phyloP scores from a whole-genome alignment of 2,329 filamentous ascomycete genomes.

The Metarhizium album region DNA sequence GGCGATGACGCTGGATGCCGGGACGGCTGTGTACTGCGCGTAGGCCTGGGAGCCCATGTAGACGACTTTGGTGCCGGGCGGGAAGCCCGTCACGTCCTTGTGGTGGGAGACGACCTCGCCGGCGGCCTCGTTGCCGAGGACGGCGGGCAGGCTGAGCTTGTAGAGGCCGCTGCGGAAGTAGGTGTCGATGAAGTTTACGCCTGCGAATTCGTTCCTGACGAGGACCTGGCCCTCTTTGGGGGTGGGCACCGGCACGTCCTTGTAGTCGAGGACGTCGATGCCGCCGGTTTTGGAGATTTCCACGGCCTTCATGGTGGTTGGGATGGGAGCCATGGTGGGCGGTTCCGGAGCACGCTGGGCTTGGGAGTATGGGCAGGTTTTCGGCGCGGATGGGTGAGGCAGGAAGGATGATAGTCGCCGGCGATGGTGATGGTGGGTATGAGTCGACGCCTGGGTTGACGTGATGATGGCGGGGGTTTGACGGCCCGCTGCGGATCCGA shows the following conservation, averaged over 20 bases:
- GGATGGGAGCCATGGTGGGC: constrained; percentile 54
- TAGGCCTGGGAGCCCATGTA: constrained; percentile 49
- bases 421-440: not conserved
- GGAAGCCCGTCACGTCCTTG: constrained; percentile 38
- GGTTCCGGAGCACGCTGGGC: not conserved
- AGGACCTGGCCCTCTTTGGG: constrained; percentile 62
- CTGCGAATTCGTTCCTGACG: constrained; percentile 68
- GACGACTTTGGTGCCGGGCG: constrained; percentile 59
- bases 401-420: not conserved
- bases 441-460: not conserved
- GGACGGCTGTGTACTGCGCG: constrained; percentile 44
- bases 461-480: not conserved
- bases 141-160: constrained; percentile 58
- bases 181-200: constrained; percentile 83
- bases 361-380: not conserved
- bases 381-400: not conserved
- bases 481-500: not conserved
- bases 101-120: constrained; percentile 58
- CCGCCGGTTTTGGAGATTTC: constrained; percentile 56
- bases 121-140: constrained; percentile 69
- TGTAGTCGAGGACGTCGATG: constrained; percentile 61
- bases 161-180: constrained; percentile 87
- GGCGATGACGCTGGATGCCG: constrained; percentile 43
- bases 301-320: constrained; percentile 59
- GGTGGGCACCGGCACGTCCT: constrained; percentile 57